Evolutionary conservation across 495 filamentous ascomycete genomes (phyloP), one percentile per base, ranked within the genome.

Genomic region (Penicillium verhagenii): DNA sequence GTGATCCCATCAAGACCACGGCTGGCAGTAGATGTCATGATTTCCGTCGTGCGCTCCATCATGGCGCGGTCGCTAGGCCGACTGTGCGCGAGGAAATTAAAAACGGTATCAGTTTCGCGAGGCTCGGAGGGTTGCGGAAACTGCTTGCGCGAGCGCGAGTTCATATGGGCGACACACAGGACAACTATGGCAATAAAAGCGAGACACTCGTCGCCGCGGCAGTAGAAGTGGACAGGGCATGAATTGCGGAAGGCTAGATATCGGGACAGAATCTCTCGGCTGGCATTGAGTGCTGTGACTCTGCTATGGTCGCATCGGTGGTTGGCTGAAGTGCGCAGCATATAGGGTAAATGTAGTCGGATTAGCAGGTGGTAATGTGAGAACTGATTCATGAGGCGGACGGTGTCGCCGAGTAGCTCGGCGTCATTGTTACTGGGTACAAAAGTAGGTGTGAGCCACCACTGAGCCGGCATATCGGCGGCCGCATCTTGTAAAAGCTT

Each of bases 201-300:
- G 39, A 78, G 67, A 46, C 78, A 83, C 45, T 84, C 80, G 10
- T 73, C 57, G 7, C 75, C 64, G 46, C 80, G 78, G 63, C 79
- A 82, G 54, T 72, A 69, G 52, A 71, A 70, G 13, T 67, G 53
- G 3, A 51, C 57, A 2, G 51, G 43, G 20, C 56, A 56, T 21
- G 38, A 61, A n/a, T n/a, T 52, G 10, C 59, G 58, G 25, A 54
- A 58, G 6, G 46, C 51, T 39, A 54, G 26, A 23, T 59, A 61
- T 13, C 58, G 54, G 18, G 45, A 50, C 16, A 65, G 33, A 25
- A 61, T 57, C 38, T 72, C 71, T 6, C 77, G 66, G 8, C 76
- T 71, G 73, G 73, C 59, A 58, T 72, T 69, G 3, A 80, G 50
- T 24, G 74, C 67, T 37, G 66, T 69, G 5, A 71, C 62, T 20